Percentiles rank a stretch among this genome's conserved stretches.
Conservation (phyloP, 345 rosid species). For the Pistacia integerrima region DNA sequence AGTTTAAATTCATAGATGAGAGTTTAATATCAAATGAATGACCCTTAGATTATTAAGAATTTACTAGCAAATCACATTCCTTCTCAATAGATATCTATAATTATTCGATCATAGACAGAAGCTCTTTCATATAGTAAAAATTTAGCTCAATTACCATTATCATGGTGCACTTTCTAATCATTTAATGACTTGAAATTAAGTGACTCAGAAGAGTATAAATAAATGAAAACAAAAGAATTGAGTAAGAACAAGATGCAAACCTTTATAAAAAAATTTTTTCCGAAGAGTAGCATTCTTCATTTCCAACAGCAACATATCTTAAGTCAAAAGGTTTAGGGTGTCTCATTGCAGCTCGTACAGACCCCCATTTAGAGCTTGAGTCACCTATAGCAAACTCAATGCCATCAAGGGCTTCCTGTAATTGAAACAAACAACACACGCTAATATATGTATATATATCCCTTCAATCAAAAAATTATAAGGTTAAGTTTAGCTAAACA, state of each 20-base stretch:
- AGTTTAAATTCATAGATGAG: too few species aligned
- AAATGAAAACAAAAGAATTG: neutral
- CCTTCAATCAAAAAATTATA: too few species aligned
- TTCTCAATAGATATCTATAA: neutral
- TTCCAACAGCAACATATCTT: conserved; percentile 89
- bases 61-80: neutral
- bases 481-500: too few species aligned
- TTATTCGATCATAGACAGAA: neutral
- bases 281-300: conserved; percentile 67
- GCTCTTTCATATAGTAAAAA: too few species aligned
- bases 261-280: conserved; percentile 76
- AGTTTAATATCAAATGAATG: neutral
- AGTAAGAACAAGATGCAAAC: conserved; percentile 36
- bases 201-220: neutral
- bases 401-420: conserved; percentile 96
- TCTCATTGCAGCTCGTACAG: conserved; percentile 90
- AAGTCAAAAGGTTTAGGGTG: conserved; percentile 88
- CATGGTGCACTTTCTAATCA: too few species aligned
- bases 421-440: conserved; percentile 13
- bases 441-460: too few species aligned
- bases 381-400: conserved; percentile 89
- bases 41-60: neutral
- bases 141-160: too few species aligned
- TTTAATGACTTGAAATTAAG: too few species aligned
- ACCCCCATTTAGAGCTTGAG: conserved; percentile 78